Conservation (phyloP, 176 grass and related monocot species). For the Musa beccarii region DNA sequence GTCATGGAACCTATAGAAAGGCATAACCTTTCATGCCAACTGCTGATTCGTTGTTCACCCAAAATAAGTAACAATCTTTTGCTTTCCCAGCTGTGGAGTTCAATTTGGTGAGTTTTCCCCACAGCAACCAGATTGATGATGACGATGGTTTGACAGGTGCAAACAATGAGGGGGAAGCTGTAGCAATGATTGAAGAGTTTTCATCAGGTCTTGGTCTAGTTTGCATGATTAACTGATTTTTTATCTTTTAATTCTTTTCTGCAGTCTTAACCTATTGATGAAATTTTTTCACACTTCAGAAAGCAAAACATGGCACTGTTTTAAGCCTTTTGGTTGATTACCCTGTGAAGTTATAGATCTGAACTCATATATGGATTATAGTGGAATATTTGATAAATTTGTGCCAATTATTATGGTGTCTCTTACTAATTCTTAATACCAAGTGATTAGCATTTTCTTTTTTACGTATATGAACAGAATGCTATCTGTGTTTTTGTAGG, state of each 20-base stretch:
- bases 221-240: neutral
- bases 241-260: neutral
- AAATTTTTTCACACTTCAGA: too few relatives aligned
- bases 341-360: neutral
- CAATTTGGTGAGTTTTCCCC: neutral
- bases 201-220: slow-evolving; percentile 6
- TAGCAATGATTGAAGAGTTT: slow-evolving; percentile 11
- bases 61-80: slow-evolving; percentile 1
- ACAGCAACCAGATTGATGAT: slow-evolving; percentile 2
- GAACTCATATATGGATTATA: neutral
- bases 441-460: neutral
- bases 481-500: slow-evolving; percentile 7
- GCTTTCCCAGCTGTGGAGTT: slow-evolving; percentile 5
- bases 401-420: too few relatives aligned
- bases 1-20: too few relatives aligned
- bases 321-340: neutral
- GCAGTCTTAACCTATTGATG: neutral
- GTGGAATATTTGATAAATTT: neutral
- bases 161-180: slow-evolving; percentile 4
- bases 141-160: slow-evolving; percentile 5
- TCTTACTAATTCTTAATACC: too few relatives aligned
- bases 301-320: neutral
- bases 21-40: too few relatives aligned
- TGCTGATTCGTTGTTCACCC: too few relatives aligned
- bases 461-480: too few relatives aligned